Evolutionary conservation across 495 filamentous ascomycete species (phyloP), one percentile per base, ranked within the genome.

Genomic region (Penicillium canescens): DNA sequence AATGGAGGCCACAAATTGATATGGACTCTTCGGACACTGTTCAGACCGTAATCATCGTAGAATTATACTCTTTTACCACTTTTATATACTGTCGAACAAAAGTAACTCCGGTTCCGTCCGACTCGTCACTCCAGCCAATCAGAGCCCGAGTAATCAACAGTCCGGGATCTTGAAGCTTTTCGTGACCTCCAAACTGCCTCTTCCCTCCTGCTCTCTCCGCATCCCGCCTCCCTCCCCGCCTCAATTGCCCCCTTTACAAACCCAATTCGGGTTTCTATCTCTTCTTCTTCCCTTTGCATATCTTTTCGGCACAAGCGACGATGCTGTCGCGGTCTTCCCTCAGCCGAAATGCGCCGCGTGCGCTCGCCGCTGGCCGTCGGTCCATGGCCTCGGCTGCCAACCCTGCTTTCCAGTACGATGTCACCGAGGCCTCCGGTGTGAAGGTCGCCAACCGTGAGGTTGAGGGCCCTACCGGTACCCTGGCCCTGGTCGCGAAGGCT

Each of bases 371-470:
- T 66, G 73, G 77, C 62, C 80, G 84, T 67, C 85, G 91, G 68
- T 83, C 83, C 53, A 86, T 95, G 69, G 92, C 92, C 65, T 87
- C 90, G 62, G 85, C 89, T 62, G 85, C 84, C 56, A 89, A 90
- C 61, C 83, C 83, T 56, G 84, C 87, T 59, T 90, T 92, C 73
- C 86, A 88, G 69, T 99, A 95, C 81, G 86, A 95, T 66, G 87
- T 86, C 60, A 82, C 89, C 65, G 89, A 93, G 72, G 82, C 88
- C 68, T 78, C 82, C 59, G 92, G 94, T 61, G 78, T 98, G 71
- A 98, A 96, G 82, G 79, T 95, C 53, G 92, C 92, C 62, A 87
- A 87, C 75, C 81, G 92, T 75, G 92, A 97, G 74, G 79, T 91
- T 54, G 79, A 84, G 54, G 92, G 91, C 23, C 91, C 91, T 59